Evolutionary conservation across 2,329 filamentous ascomycete genomes (phyloP).

Genomic region (Aspergillus fructus): DNA sequence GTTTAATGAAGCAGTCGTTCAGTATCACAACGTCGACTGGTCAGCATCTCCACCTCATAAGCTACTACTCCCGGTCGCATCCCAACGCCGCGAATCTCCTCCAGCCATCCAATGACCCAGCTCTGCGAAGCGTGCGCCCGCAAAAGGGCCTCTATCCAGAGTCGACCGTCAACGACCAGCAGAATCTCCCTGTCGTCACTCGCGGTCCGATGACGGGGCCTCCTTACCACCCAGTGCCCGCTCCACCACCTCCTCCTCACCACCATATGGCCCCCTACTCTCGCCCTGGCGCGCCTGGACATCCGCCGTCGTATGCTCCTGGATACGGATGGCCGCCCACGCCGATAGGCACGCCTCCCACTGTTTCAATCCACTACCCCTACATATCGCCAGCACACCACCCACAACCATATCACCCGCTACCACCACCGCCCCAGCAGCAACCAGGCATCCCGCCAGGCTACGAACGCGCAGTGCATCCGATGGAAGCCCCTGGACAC

Average conservation of each 20-base stretch:
- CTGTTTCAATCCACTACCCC: conserved; percentile 36
- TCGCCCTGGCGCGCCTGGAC: conserved; percentile 36
- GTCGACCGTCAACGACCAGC: conserved; percentile 83
- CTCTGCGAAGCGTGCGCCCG: conserved; percentile 77
- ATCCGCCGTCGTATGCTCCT: conserved; percentile 41
- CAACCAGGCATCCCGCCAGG: conserved; percentile 27
- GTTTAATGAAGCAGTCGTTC: conserved; percentile 99
- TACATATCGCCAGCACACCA: conserved; percentile 37
- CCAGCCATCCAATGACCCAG: conserved; percentile 78
- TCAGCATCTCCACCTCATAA: conserved; percentile 95
- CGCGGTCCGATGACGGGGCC: conserved; percentile 66
- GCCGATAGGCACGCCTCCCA: conserved; percentile 45
- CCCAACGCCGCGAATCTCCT: conserved; percentile 70
- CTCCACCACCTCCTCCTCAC: conserved; percentile 32
- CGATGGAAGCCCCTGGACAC: conserved; percentile 28
- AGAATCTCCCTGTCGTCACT: conserved; percentile 76
- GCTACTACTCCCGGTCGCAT: conserved; percentile 85
- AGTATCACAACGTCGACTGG: conserved; percentile 91
- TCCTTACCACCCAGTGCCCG: conserved; percentile 47
- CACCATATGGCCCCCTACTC: conserved; percentile 57
- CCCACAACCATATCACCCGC: conserved; percentile 34
- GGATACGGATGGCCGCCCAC: conserved; percentile 47
- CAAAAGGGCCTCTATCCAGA: conserved; percentile 97
- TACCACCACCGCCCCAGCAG: conserved; percentile 24
- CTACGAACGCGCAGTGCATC: conserved; percentile 37